These are phyloP conservation scores for Carnegiea gigantea DNA, from an alignment of 179 eudicot genomes.

Conservation along the genomic window DNA sequence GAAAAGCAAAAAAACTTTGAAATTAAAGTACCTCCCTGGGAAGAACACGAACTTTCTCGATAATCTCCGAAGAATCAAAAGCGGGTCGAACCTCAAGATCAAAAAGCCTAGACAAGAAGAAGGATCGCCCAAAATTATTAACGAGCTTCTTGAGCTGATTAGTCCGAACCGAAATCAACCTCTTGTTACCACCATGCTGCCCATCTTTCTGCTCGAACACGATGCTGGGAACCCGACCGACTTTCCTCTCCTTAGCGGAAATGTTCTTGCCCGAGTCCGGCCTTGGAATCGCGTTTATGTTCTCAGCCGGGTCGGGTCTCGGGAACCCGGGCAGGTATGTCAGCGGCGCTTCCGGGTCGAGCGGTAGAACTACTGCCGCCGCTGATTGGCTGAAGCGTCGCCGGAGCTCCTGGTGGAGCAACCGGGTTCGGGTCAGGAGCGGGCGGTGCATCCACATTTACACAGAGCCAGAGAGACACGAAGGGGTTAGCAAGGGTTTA, in stretches of 20 bases:
- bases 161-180: slow-evolving; percentile 71
- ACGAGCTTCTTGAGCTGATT: slow-evolving; percentile 90
- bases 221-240: slow-evolving; percentile 76
- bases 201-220: slow-evolving; percentile 91
- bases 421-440: slow-evolving; percentile 27
- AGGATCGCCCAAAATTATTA: slow-evolving; percentile 48
- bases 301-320: slow-evolving; percentile 72
- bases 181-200: slow-evolving; percentile 90
- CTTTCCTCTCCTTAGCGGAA: slow-evolving; percentile 57
- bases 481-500: slow-evolving; percentile 26
- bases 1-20: neutral
- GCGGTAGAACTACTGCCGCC: slow-evolving; percentile 32
- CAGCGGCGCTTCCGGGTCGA: slow-evolving; percentile 35
- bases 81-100: slow-evolving; percentile 63
- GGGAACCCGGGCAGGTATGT: slow-evolving; percentile 66
- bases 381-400: slow-evolving; percentile 46
- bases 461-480: neutral
- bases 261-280: slow-evolving; percentile 57
- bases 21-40: slow-evolving; percentile 52
- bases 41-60: slow-evolving; percentile 81
- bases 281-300: slow-evolving; percentile 64
- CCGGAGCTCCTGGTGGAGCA: slow-evolving; percentile 33
- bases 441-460: slow-evolving; percentile 23
- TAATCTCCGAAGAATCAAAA: slow-evolving; percentile 48
- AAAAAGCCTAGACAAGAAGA: slow-evolving; percentile 68